These are phyloP conservation scores for Arctostaphylos glauca DNA, from an alignment of 148 eudicot species.

Conservation along the genomic window DNA sequence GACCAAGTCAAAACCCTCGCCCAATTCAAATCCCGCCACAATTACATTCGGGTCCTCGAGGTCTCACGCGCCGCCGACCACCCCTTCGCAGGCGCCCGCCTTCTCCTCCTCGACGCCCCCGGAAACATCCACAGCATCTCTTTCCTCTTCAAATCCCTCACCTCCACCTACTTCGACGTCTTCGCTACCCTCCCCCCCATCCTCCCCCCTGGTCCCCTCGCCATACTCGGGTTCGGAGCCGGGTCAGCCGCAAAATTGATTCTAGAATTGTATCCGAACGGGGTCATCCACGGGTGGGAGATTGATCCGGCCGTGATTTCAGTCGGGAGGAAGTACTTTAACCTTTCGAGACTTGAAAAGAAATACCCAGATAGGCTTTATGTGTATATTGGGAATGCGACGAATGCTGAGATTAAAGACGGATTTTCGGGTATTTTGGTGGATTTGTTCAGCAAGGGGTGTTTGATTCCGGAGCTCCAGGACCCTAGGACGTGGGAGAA, in stretches of 20 bases:
- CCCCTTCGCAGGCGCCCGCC: conserved; percentile 74
- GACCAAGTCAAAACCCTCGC: conserved; percentile 60
- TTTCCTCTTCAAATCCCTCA: conserved; percentile 44
- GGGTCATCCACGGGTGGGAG: conserved; percentile 81
- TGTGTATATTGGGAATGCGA: conserved; percentile 57
- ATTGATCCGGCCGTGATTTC: conserved; percentile 66
- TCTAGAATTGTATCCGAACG: conserved; percentile 49
- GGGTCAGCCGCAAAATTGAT: conserved; percentile 69
- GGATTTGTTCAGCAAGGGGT: conserved; percentile 73
- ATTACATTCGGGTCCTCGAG: conserved; percentile 67
- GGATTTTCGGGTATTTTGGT: conserved; percentile 75
- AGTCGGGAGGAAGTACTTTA: conserved; percentile 67
- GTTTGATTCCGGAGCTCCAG: conserved; percentile 73
- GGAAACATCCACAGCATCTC: conserved; percentile 86
- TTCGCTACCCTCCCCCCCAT: conserved; percentile 75
- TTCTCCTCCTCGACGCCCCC: conserved; percentile 73
- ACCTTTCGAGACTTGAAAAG: conserved; percentile 47
- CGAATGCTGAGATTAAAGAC: conserved; percentile 34
- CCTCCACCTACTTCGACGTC: conserved; percentile 78
- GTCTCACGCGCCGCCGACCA: conserved; percentile 69
- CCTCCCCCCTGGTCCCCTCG: conserved; percentile 73
- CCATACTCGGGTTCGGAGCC: conserved; percentile 80
- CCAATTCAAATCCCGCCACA: conserved; percentile 67
- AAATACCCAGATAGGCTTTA: conserved; percentile 43
- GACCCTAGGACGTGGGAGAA: conserved; percentile 61